Evolutionary conservation across 2,329 filamentous ascomycete genomes (phyloP), one percentile per base, ranked within the genome.

Genomic region (Cryphonectria parasitica): DNA sequence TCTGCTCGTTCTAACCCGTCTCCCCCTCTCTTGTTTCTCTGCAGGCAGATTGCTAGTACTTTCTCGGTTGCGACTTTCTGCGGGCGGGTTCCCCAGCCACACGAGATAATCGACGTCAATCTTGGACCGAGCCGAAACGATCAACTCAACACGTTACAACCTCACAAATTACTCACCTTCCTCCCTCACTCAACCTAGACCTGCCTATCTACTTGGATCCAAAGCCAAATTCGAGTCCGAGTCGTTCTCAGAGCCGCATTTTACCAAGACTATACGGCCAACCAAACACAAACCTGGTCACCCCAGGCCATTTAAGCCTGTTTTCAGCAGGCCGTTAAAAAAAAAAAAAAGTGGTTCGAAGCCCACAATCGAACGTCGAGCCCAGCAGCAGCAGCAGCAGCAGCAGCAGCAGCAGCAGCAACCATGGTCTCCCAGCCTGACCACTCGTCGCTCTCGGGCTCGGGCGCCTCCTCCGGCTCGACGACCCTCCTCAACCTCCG

Each of bases 351-450:
- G 45, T 49, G 45, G 34, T n/a, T 22, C 34, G 19, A 45, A 45
- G 6, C 17, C 34, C n/a, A 22, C 10, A 3, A 7, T n/a, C 28
- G 43, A 60, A 36, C 28, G 43, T 58, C 43, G 31, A 58, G 22
- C 64, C 11, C 22, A 54, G 31, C 19, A 39, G 34, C 64, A 15
- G 31, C n/a, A 28, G 3, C 64, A 28, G 36, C 69, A 34, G 39
- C 62, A 39, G 28, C 22, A 54, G 31, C 19, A 39, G 34, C 64
- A 15, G 31, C n/a, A 31, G 5, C 64, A 28, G 36, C 70, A 25
- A 39, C 65, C 76, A 80, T 80, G 79, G 79, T 80, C 75, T 79
- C 77, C 68, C 76, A 77, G 72, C 75, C 77, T 63, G 76, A 78
- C 71, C 75, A 78, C 74, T 75, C 75, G n/a, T 72, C 71, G 19